Percentiles rank a stretch among this genome's conserved stretches.
phyloP scores from a whole-genome alignment of 805 yeast species.

The Candida tammaniensis region DNA sequence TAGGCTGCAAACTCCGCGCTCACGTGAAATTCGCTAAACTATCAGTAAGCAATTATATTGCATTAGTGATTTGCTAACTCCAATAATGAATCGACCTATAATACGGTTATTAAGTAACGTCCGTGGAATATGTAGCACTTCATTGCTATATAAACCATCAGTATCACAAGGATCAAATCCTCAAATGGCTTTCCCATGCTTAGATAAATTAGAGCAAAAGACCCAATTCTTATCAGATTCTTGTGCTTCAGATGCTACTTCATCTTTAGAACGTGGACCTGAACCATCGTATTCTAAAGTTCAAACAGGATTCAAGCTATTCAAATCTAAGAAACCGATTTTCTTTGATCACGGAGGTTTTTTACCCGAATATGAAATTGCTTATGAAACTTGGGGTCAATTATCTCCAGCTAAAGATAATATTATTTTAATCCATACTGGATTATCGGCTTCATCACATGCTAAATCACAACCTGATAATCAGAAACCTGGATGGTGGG shows the following conservation, averaged over 20 bases:
- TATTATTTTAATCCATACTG: constrained; percentile 82
- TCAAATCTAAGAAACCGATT: constrained; percentile 53
- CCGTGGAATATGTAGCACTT: too few species aligned
- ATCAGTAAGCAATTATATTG: too few species aligned
- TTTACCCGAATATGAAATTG: constrained; percentile 73
- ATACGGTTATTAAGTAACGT: too few species aligned
- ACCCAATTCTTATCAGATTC: constrained; percentile 31
- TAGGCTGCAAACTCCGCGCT: too few species aligned
- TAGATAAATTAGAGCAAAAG: constrained; percentile 69
- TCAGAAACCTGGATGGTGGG: constrained; percentile 91
- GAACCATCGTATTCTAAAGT: constrained; percentile 81
- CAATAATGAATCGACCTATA: too few species aligned
- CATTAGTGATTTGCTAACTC: too few species aligned
- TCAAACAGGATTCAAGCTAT: constrained; percentile 63
- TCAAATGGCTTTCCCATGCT: constrained; percentile 77
- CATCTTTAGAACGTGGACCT: constrained; percentile 61
- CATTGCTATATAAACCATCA: too few species aligned
- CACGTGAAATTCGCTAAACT: too few species aligned
- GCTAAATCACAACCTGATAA: constrained; percentile 78
- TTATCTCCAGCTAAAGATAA: constrained; percentile 63
- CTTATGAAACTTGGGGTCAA: constrained; percentile 90
- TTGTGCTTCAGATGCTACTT: constrained; percentile 7
- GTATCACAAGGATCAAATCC: constrained; percentile 46
- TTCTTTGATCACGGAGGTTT: constrained; percentile 80
- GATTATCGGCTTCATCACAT: constrained; percentile 90